phyloP scores from a whole-genome alignment of 768 basidiomycete species.

The Gymnopilus dilepis region DNA sequence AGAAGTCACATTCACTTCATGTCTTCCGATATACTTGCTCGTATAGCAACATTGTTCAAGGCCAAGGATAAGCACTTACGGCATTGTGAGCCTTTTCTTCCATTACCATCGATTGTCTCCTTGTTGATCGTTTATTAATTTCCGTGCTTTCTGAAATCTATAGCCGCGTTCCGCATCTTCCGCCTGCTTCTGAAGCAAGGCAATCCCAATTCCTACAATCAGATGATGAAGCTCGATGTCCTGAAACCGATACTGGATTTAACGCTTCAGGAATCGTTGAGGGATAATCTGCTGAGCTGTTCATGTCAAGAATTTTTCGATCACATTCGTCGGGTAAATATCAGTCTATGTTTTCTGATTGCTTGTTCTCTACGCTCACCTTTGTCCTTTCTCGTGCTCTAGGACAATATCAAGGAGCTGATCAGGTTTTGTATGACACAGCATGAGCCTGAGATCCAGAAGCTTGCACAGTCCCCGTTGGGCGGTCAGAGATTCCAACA shows the following conservation, averaged over 20 bases:
- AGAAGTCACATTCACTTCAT: constrained; percentile 91
- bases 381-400: constrained; percentile 13
- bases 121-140: constrained; percentile 1
- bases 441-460: constrained; percentile 68
- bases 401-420: constrained; percentile 90
- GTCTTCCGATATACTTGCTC: constrained; percentile 74
- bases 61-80: constrained; percentile 91
- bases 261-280: constrained; percentile 78
- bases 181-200: constrained; percentile 82
- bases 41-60: constrained; percentile 78
- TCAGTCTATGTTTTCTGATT: background rate
- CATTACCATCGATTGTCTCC: background rate
- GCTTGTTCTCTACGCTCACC: background rate
- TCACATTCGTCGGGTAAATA: constrained; percentile 78
- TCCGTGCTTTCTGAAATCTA: background rate
- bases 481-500: constrained; percentile 71
- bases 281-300: constrained; percentile 93
- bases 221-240: constrained; percentile 85
- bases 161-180: constrained; percentile 94
- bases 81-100: constrained; percentile 64
- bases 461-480: constrained; percentile 62
- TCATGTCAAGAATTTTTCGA: constrained; percentile 98
- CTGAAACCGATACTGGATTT: constrained; percentile 84
- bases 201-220: constrained; percentile 74
- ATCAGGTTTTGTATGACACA: constrained; percentile 84